Evolutionary conservation across 148 eudicot species (phyloP).

Genomic region (Bassia scoparia): DNA sequence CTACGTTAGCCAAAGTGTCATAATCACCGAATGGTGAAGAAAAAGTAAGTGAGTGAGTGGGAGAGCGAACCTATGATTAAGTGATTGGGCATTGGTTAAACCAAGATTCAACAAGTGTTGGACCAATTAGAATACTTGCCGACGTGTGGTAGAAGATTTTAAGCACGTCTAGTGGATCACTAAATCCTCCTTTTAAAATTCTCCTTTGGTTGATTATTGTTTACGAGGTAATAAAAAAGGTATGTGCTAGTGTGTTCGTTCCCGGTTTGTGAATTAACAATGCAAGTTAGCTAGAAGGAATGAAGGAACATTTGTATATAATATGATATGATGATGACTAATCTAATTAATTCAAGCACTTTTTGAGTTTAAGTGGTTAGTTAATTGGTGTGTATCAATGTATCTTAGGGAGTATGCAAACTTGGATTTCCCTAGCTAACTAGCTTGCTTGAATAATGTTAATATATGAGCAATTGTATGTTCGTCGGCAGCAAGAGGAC

Average conservation of each 20-base stretch:
- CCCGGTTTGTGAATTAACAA: not conserved
- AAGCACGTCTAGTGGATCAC: not conserved
- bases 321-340: no score
- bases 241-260: no score
- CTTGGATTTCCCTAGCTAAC: no score
- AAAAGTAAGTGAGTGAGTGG: not conserved
- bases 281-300: no score
- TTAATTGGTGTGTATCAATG: no score
- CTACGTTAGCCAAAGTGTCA: not conserved
- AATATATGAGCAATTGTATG: no score
- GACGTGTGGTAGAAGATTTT: constrained; percentile 1
- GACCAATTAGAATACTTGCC: constrained; percentile 11
- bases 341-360: no score
- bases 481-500: no score
- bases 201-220: not conserved
- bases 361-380: no score
- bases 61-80: not conserved
- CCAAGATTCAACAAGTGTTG: not conserved
- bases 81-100: constrained; percentile 13
- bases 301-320: no score
- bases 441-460: no score
- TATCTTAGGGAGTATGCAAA: no score
- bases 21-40: not conserved
- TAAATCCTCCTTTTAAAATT: not conserved
- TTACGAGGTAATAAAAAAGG: not conserved